Conservation (phyloP, 2,329 filamentous ascomycete genomes). For the Nothophoma quercina region DNA sequence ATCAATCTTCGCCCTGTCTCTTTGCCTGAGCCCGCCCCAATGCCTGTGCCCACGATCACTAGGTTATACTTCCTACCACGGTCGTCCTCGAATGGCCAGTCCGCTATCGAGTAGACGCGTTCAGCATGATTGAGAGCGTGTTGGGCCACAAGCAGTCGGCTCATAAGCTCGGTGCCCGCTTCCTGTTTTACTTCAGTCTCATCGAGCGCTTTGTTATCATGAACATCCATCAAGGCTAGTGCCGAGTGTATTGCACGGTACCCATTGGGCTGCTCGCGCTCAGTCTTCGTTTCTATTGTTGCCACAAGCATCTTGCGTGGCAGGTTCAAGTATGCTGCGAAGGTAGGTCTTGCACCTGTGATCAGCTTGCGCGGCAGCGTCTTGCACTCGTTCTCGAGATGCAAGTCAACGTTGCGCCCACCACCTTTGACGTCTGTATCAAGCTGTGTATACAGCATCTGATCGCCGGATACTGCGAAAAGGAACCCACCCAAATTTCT, state of each 20-base stretch:
- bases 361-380: constrained; percentile 38
- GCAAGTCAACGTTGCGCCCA: background rate
- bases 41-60: constrained; percentile 65
- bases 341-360: constrained; percentile 38
- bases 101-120: constrained; percentile 66
- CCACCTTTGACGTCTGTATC: constrained; percentile 45
- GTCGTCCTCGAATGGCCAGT: constrained; percentile 69
- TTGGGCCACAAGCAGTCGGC: constrained; percentile 58
- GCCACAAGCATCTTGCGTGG: constrained; percentile 60
- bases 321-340: constrained; percentile 53
- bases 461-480: constrained; percentile 57
- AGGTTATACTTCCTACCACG: constrained; percentile 66
- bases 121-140: constrained; percentile 65
- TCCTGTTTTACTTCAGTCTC: constrained; percentile 37
- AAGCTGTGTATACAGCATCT: constrained; percentile 58
- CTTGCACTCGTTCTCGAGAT: constrained; percentile 16
- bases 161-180: constrained; percentile 34
- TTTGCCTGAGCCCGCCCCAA: constrained; percentile 24
- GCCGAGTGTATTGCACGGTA: constrained; percentile 49
- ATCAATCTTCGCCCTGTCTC: constrained; percentile 42
- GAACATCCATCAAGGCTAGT: constrained; percentile 36
- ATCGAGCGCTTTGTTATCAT: constrained; percentile 25
- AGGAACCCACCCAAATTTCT: constrained; percentile 54
- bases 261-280: constrained; percentile 36
- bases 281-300: constrained; percentile 49